phyloP scores from a whole-genome alignment of 2,329 filamentous ascomycete genomes.

The Cadophora gregata region DNA sequence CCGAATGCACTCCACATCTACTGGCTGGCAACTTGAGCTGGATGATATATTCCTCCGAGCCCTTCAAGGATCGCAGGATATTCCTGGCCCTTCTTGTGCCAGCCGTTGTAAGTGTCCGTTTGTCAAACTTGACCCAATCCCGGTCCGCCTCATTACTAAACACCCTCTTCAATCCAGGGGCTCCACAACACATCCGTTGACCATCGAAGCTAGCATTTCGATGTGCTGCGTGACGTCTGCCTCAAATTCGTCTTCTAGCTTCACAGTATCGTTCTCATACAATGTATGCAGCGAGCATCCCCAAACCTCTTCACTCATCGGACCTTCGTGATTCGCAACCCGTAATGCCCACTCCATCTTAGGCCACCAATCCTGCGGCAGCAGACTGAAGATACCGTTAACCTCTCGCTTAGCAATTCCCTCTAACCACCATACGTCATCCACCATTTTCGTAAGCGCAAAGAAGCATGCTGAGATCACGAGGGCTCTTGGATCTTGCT shows the following conservation, averaged over 20 bases:
- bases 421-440: slow-evolving; percentile 68
- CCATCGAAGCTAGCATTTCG: slow-evolving; percentile 38
- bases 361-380: slow-evolving; percentile 42
- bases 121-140: not conserved
- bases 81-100: not conserved
- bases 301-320: slow-evolving; percentile 41
- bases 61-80: not conserved
- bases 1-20: not conserved
- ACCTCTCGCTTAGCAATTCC: slow-evolving; percentile 71
- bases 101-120: not conserved
- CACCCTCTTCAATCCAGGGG: slow-evolving; percentile 32
- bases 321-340: slow-evolving; percentile 41
- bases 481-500: slow-evolving; percentile 52
- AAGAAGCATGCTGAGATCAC: slow-evolving; percentile 43
- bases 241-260: slow-evolving; percentile 22
- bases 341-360: slow-evolving; percentile 44
- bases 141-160: not conserved
- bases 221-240: slow-evolving; percentile 36
- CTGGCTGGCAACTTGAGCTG: not conserved
- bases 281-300: slow-evolving; percentile 26
- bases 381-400: slow-evolving; percentile 52
- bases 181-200: slow-evolving; percentile 26
- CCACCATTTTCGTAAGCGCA: slow-evolving; percentile 40
- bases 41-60: not conserved
- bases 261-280: slow-evolving; percentile 3